Evolutionary conservation across 2,329 filamentous ascomycete genomes (phyloP), one percentile per base, ranked within the genome.

Genomic region (Whalleya microplaca): DNA sequence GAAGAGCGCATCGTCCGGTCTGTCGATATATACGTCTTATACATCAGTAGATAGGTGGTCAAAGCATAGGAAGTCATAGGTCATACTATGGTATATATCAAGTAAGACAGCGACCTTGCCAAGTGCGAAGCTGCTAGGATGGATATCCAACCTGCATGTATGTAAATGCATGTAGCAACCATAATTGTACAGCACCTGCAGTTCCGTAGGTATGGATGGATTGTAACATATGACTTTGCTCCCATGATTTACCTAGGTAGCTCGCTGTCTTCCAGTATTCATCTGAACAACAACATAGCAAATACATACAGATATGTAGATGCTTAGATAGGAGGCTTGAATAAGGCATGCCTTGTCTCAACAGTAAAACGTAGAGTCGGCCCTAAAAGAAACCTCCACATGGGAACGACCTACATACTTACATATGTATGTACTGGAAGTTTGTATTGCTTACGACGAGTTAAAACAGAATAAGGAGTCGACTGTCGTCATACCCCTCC

Each of bases 401-500:
- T 27, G 23, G 23, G 9, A 27, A 27, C 4, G 4, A 27, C 23
- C 23, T 27, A 27, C 9, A 9, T 27, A 27, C 9, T 4, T 40
- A 48, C 2, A 56, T 48, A n/a, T 56, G 53, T 16, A 44, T 48
- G 32, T 37, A 37, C 32, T 14, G 32, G 14, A 37, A 7, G 5
- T 5, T 16, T 37, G 32, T 37, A 37, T 14, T 16, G 32, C 32
- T 37, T 37, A 37, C 14, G 32, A 12, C 32, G 10, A 37, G 6
- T 8, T 37, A 12, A 6, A 16, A 12, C 4, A 37, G 32, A 37
- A 37, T 16, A 37, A 16, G 32, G 14, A 3, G 9, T 14, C 32
- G 10, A 6, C 37, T 59, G 51, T 61, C 60, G 60, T 63, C 60
- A 63, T 63, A 63, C 55, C 60, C 47, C 40, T 45, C 45, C 41